Evolutionary conservation across 208 protist genomes (phyloP).

Genomic region (Tritrichomonas foetus): DNA sequence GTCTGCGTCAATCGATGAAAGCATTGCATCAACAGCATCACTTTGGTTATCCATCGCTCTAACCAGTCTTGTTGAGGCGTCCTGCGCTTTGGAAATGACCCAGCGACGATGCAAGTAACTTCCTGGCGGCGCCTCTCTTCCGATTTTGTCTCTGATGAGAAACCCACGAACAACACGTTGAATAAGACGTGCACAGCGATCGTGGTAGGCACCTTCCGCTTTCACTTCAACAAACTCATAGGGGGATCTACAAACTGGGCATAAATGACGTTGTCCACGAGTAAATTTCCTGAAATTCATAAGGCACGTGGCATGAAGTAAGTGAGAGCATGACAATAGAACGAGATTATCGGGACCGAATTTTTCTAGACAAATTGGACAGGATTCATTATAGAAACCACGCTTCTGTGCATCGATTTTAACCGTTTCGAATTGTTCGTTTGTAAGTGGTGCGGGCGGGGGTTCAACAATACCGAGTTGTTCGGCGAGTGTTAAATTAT

Average conservation of each 20-base stretch:
- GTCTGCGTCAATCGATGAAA: not conserved
- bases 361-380: conserved; percentile 33
- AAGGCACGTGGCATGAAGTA: not conserved
- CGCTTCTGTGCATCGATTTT: conserved; percentile 34
- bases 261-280: not conserved
- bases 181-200: not conserved
- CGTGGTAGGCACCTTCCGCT: not conserved
- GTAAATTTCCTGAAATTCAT: conserved; percentile 40
- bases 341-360: conserved; percentile 31
- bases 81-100: not conserved
- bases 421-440: conserved; percentile 36
- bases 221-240: conserved; percentile 16
- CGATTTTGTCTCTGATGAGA: not conserved
- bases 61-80: not conserved
- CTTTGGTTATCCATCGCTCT: not conserved
- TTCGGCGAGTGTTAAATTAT: conserved; percentile 21
- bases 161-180: not conserved
- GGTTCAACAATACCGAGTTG: not conserved
- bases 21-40: conserved; percentile 5
- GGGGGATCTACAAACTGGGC: not conserved
- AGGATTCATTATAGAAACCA: conserved; percentile 23
- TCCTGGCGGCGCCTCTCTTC: not conserved
- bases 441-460: not conserved
- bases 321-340: not conserved
- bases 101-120: not conserved